Evolutionary conservation across 768 basidiomycete species (phyloP).

Genomic region (Myochromella boudieri): DNA sequence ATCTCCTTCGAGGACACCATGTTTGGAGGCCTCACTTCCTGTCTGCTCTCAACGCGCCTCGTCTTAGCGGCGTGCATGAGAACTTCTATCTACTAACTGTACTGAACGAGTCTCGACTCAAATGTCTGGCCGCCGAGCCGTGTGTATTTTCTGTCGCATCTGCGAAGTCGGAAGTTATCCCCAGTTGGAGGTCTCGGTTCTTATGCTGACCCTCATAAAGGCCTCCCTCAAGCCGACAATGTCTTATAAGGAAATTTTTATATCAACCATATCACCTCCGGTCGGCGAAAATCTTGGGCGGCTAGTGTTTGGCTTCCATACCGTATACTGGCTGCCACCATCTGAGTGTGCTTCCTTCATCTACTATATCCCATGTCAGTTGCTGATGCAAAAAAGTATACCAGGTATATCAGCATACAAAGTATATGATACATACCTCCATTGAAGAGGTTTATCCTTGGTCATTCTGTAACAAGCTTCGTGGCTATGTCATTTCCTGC

Average conservation of each 20-base stretch:
- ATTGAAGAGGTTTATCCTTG: not conserved
- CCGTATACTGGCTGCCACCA: too few species aligned
- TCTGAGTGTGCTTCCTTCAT: not conserved
- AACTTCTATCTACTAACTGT: not conserved
- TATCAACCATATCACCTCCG: not conserved
- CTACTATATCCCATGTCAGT: not conserved
- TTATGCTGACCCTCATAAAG: not conserved
- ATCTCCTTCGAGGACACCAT: not conserved
- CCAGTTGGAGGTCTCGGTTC: slow-evolving; percentile 9
- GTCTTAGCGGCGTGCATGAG: not conserved
- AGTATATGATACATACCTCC: too few species aligned
- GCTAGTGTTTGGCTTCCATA: not conserved
- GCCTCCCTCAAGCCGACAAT: slow-evolving; percentile 3
- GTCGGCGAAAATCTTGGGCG: not conserved
- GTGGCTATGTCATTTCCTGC: too few species aligned
- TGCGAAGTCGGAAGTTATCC: slow-evolving; percentile 4
- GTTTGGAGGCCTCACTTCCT: slow-evolving; percentile 3
- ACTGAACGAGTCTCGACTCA: slow-evolving; percentile 6
- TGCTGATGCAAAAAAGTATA: too few species aligned
- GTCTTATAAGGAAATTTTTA: too few species aligned
- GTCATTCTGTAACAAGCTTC: not conserved
- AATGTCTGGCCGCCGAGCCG: slow-evolving; percentile 3
- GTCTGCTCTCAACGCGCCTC: not conserved
- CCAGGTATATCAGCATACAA: too few species aligned
- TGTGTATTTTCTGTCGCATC: slow-evolving; percentile 5